Percentiles rank a stretch among this genome's conserved stretches.
phyloP scores from a whole-genome alignment of 202 grass and related monocot genomes.

The Hordeum pubiflorum region DNA sequence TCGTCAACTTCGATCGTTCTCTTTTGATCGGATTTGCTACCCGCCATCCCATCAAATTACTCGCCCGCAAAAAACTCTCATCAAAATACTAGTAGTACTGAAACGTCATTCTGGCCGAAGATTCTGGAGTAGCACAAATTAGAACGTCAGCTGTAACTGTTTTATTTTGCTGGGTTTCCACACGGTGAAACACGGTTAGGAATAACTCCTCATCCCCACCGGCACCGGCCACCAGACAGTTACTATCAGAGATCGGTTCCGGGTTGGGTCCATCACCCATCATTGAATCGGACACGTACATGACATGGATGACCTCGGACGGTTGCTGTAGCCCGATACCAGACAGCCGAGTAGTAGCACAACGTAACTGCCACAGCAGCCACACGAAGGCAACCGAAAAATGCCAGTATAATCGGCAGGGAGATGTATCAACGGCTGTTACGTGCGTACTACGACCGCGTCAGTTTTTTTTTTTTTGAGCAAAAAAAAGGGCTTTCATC shows the following conservation, averaged over 20 bases:
- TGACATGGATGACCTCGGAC: neutral
- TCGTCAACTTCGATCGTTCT: neutral
- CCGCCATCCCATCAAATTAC: no score
- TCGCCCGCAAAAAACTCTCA: no score
- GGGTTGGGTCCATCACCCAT: neutral
- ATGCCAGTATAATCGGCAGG: neutral
- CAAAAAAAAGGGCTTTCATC: no score
- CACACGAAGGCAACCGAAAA: neutral
- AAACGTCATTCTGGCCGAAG: no score
- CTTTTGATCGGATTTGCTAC: neutral
- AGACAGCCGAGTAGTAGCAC: neutral
- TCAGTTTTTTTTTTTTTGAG: no score
- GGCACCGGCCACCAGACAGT: neutral
- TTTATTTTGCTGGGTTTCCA: neutral
- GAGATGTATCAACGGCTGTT: no score
- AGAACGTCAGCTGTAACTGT: neutral
- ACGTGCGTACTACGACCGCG: no score
- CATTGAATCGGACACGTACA: slow-evolving; percentile 9
- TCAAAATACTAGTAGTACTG: no score
- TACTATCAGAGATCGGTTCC: neutral
- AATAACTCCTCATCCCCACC: neutral
- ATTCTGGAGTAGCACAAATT: no score
- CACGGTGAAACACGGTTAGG: neutral
- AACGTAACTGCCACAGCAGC: neutral
- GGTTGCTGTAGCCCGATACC: slow-evolving; percentile 11